A percentile compares a stretch with the other conserved stretches of the same genome.
Conservation (phyloP, 1,139 yeast genomes). For the Barnettozyma hawaiiensis region DNA sequence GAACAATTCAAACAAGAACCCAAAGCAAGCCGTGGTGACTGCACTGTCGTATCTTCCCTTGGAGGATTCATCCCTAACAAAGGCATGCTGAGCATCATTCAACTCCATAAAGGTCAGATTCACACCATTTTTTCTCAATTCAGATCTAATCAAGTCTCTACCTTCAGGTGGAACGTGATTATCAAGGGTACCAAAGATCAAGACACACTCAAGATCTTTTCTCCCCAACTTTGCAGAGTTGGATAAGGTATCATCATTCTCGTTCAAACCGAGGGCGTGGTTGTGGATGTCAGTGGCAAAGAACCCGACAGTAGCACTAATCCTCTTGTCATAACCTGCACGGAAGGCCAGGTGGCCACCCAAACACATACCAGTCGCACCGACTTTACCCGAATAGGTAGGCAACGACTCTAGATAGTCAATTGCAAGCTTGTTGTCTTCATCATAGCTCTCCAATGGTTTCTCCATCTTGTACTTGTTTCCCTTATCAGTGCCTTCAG, state of each 20-base stretch:
- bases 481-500: constrained; percentile 71
- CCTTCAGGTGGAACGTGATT: constrained; percentile 79
- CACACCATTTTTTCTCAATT: constrained; percentile 54
- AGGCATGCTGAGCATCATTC: constrained; percentile 80
- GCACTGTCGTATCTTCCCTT: constrained; percentile 81
- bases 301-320: constrained; percentile 66
- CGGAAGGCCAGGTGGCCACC: constrained; percentile 83
- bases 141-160: constrained; percentile 61
- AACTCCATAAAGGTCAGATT: constrained; percentile 68
- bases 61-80: constrained; percentile 70
- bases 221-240: constrained; percentile 51
- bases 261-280: constrained; percentile 44
- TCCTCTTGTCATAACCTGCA: constrained; percentile 60
- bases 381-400: constrained; percentile 69
- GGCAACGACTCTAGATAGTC: constrained; percentile 53
- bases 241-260: constrained; percentile 57
- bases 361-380: constrained; percentile 83
- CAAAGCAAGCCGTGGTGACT: constrained; percentile 60
- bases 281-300: constrained; percentile 79
- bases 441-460: constrained; percentile 69
- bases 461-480: constrained; percentile 62
- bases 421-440: constrained; percentile 59
- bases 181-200: constrained; percentile 76
- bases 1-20: constrained; percentile 65
- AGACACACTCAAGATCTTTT: constrained; percentile 44